A percentile compares a stretch with the other conserved stretches of the same genome.
These are phyloP conservation scores for Aurantiochytrium sp. DNA, from an alignment of 108 stramenopile genomes.

Conservation along the genomic window DNA sequence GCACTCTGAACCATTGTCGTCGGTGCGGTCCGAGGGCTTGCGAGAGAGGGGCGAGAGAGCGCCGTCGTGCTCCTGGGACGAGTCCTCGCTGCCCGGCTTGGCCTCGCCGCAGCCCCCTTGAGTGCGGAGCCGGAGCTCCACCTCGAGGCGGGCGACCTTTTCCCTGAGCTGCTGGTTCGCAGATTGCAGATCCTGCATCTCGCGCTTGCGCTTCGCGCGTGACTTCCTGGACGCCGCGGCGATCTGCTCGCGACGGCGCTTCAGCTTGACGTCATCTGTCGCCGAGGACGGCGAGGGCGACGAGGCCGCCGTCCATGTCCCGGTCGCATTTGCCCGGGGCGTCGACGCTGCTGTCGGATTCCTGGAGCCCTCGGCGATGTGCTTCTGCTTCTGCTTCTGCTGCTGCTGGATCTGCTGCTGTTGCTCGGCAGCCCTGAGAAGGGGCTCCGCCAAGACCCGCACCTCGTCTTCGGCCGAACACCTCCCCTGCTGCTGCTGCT, in stretches of 20 bases:
- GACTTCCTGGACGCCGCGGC: background rate
- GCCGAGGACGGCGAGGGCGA: background rate
- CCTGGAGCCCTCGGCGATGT: background rate
- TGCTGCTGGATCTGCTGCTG: background rate
- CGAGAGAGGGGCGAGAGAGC: background rate
- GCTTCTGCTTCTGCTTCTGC: background rate
- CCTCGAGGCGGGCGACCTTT: background rate
- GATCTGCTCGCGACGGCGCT: background rate
- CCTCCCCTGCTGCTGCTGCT: background rate
- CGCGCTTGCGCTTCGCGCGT: constrained; percentile 20
- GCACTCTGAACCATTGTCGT: background rate
- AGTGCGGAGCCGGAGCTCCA: background rate
- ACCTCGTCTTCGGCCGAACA: background rate
- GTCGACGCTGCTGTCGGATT: background rate
- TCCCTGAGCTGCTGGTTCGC: background rate
- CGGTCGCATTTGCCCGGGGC: background rate
- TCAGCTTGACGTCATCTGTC: background rate
- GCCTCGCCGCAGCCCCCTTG: background rate
- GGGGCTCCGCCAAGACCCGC: background rate
- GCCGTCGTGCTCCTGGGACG: background rate
- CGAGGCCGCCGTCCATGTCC: background rate
- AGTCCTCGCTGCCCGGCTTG: background rate
- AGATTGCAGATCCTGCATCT: background rate
- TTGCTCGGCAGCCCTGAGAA: background rate
- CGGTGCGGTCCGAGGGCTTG: background rate